These are phyloP conservation scores for Sanghuangporus baumii DNA, from an alignment of 1,284 basidiomycete species.

Conservation along the genomic window DNA sequence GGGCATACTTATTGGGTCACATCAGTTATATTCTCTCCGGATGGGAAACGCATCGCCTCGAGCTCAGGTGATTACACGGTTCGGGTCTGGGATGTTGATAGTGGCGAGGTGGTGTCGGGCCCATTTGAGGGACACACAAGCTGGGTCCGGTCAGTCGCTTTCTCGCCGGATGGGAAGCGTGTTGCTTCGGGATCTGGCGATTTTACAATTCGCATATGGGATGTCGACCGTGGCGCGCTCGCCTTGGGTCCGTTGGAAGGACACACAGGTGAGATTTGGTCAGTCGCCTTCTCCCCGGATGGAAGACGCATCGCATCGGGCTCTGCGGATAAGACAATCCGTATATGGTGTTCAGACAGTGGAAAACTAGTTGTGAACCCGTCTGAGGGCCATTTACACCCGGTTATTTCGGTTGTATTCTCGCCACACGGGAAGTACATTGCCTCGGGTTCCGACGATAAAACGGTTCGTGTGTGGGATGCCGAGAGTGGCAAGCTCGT, in stretches of 20 bases:
- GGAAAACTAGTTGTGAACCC: background rate
- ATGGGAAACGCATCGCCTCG: background rate
- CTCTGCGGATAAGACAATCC: background rate
- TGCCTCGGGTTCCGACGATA: background rate
- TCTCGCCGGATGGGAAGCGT: background rate
- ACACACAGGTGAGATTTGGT: too few relatives aligned
- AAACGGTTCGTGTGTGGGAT: slow-evolving; percentile 7
- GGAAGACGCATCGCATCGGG: too few relatives aligned
- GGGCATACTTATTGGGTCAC: too few relatives aligned
- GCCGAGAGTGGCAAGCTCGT: slow-evolving; percentile 1
- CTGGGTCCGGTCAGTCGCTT: background rate
- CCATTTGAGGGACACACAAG: background rate
- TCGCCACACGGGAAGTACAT: background rate
- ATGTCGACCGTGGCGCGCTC: too few relatives aligned
- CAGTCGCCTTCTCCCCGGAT: too few relatives aligned
- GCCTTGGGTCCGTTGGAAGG: too few relatives aligned
- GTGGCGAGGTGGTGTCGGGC: background rate
- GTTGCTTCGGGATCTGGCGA: too few relatives aligned
- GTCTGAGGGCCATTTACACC: background rate
- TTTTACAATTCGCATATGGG: too few relatives aligned
- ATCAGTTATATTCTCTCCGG: background rate
- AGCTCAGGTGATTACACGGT: background rate
- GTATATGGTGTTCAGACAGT: background rate
- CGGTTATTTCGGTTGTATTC: background rate
- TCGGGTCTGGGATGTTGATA: background rate